These are phyloP conservation scores for Chiua virens DNA, from an alignment of 768 basidiomycete species.

Conservation along the genomic window DNA sequence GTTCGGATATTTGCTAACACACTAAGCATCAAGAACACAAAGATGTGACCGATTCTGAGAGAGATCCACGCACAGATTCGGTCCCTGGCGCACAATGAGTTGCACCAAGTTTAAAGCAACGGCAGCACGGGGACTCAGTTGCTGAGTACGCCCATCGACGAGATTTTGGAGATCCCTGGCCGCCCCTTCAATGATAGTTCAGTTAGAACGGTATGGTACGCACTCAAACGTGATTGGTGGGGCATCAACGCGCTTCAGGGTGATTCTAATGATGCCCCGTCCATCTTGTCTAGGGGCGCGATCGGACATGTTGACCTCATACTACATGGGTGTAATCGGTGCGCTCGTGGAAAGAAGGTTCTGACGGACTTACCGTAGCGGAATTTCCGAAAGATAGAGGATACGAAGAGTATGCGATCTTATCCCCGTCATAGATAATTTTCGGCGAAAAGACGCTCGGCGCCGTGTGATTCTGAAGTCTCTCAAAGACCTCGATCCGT, in stretches of 20 bases:
- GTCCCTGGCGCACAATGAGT: conserved; percentile 47
- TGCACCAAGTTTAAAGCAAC: conserved; percentile 49
- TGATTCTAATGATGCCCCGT: conserved; percentile 33
- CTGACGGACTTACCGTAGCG: conserved; percentile 25
- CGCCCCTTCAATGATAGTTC: not conserved
- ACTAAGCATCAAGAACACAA: not conserved
- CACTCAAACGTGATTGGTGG: conserved; percentile 39
- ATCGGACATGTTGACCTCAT: conserved; percentile 35
- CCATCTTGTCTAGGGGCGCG: conserved; percentile 13
- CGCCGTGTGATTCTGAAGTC: conserved; percentile 38
- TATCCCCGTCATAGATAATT: conserved; percentile 47
- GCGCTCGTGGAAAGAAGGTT: not conserved
- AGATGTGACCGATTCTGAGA: not conserved
- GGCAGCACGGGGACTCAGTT: conserved; percentile 27
- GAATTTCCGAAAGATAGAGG: conserved; percentile 32
- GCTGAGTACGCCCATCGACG: conserved; percentile 22
- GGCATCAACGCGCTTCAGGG: conserved; percentile 39
- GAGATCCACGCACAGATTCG: conserved; percentile 39
- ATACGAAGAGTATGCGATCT: conserved; percentile 40
- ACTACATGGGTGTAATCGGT: conserved; percentile 16
- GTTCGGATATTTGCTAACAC: conserved; percentile 41
- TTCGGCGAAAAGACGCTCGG: conserved; percentile 41
- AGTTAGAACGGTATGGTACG: not conserved
- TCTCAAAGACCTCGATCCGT: conserved; percentile 31
- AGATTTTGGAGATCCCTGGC: conserved; percentile 27